Evolutionary conservation across 345 rosid genomes (phyloP).

Genomic region (Theobroma cacao): DNA sequence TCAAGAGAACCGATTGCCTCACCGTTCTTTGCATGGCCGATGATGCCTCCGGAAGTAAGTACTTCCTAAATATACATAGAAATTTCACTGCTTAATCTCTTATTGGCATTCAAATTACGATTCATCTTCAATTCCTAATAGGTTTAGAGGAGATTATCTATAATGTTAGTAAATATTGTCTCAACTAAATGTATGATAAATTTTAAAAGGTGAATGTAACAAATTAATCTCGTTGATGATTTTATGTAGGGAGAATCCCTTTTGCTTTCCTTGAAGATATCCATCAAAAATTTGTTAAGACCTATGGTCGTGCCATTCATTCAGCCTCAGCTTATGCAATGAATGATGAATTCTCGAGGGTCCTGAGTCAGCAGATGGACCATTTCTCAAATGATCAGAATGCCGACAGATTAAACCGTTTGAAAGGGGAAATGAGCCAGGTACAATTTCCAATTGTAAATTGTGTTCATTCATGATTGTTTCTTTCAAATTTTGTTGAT

Average conservation of each 20-base stretch:
- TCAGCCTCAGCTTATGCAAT: slow-evolving; percentile 49
- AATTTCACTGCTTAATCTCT: not conserved
- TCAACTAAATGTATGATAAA: too few species aligned
- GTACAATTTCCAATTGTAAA: slow-evolving; percentile 7
- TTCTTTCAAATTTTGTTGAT: not conserved
- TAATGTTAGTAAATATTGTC: too few species aligned
- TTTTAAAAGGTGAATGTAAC: not conserved
- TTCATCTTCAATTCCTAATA: not conserved
- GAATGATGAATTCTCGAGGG: slow-evolving; percentile 56
- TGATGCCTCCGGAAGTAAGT: slow-evolving; percentile 32
- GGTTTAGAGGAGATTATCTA: not conserved
- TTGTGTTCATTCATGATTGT: not conserved
- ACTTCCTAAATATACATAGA: not conserved
- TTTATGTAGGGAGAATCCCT: not conserved
- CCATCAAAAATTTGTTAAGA: slow-evolving; percentile 30
- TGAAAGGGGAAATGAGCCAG: slow-evolving; percentile 55
- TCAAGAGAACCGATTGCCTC: slow-evolving; percentile 46
- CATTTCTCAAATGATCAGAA: slow-evolving; percentile 38
- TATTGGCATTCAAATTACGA: not conserved
- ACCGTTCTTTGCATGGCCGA: slow-evolving; percentile 54
- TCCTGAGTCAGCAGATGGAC: slow-evolving; percentile 48
- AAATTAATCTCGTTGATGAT: not conserved
- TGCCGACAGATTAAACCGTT: slow-evolving; percentile 42
- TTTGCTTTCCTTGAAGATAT: slow-evolving; percentile 13
- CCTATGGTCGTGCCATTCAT: slow-evolving; percentile 34